These are phyloP conservation scores for Vigna unguiculata DNA, from an alignment of 306 rosid genomes.

Conservation along the genomic window DNA sequence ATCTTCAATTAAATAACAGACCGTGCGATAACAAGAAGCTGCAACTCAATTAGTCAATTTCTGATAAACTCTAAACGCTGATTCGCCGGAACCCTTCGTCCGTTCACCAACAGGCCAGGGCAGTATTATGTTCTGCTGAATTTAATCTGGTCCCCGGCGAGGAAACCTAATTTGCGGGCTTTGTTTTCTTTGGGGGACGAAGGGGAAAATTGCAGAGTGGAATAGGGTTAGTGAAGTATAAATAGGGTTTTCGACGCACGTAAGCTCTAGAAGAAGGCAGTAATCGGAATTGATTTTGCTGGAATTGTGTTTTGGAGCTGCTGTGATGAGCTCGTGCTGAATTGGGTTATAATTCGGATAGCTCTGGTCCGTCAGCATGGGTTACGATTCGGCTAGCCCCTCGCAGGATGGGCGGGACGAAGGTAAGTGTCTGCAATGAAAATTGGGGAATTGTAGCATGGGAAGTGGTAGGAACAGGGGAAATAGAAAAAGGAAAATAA, in stretches of 20 bases:
- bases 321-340: conserved; percentile 37
- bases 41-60: conserved; percentile 30
- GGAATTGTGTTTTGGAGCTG: conserved; percentile 26
- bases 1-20: conserved; percentile 8
- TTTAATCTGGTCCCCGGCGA: not conserved
- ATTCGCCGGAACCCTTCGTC: conserved; percentile 4
- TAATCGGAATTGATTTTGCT: conserved; percentile 18
- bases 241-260: conserved; percentile 35
- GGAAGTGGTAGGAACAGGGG: conserved; percentile 13
- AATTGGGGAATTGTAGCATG: conserved; percentile 22
- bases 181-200: not conserved
- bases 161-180: conserved; percentile 42
- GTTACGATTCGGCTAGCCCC: conserved; percentile 68
- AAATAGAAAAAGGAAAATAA: not conserved
- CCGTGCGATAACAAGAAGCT: not conserved
- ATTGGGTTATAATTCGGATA: conserved; percentile 16
- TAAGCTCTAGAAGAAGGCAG: conserved; percentile 15
- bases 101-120: not conserved
- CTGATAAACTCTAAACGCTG: not conserved
- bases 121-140: not conserved
- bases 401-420: conserved; percentile 87
- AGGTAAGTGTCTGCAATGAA: conserved; percentile 56
- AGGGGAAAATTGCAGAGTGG: conserved; percentile 29
- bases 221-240: conserved; percentile 19
- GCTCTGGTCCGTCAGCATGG: conserved; percentile 58